Conservation (phyloP, 768 basidiomycete species). For the Kwoniella pini region DNA sequence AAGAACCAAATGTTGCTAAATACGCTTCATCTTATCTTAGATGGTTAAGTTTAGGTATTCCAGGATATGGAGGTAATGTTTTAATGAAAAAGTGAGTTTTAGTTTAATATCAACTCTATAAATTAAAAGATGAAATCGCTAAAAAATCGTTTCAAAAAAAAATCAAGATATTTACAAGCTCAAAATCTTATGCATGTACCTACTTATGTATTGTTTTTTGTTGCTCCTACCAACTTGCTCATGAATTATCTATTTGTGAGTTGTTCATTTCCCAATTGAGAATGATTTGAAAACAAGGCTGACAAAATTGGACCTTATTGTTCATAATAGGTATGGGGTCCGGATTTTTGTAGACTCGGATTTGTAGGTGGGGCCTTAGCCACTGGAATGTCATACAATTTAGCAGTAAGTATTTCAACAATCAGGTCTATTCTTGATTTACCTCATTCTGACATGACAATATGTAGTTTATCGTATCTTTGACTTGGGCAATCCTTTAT, state of each 20-base stretch:
- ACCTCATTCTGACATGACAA: neutral
- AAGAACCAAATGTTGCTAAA: constrained; percentile 76
- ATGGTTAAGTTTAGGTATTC: constrained; percentile 75
- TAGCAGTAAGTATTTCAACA: constrained; percentile 60
- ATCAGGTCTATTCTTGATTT: neutral
- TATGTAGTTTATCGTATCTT: constrained; percentile 50
- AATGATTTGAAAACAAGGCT: no score
- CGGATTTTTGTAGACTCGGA: constrained; percentile 72
- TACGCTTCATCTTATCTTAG: constrained; percentile 75
- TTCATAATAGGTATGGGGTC: constrained; percentile 85
- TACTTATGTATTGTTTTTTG: constrained; percentile 74
- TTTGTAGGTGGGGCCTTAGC: constrained; percentile 92
- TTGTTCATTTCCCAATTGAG: no score
- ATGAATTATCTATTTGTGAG: constrained; percentile 77
- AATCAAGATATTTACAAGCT: constrained; percentile 70
- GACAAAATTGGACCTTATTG: no score
- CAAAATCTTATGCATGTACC: constrained; percentile 84
- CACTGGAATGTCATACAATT: constrained; percentile 82
- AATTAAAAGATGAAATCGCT: no score
- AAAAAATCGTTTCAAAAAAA: no score
- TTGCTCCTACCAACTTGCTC: constrained; percentile 81
- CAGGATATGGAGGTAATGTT: constrained; percentile 66
- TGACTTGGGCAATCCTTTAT: constrained; percentile 51
- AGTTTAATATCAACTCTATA: no score
- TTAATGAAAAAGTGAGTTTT: constrained; percentile 59